Evolutionary conservation across 257 asterid genomes (phyloP).

Genomic region (Salvia splendens): DNA sequence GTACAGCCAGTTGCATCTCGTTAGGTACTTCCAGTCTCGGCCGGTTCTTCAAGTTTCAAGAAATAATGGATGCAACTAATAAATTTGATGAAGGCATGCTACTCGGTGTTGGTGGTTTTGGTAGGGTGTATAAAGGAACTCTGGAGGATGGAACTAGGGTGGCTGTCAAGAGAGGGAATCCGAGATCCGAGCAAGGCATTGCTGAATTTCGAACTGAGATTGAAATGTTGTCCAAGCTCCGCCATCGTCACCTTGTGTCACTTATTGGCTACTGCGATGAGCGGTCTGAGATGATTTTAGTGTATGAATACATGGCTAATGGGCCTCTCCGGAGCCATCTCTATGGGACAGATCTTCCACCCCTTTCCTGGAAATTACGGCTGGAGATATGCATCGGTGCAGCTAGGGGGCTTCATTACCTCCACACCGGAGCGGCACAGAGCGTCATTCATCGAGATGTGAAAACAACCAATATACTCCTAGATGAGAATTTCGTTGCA

Average conservation of each 20-base stretch:
- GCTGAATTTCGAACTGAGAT: slow-evolving; percentile 78
- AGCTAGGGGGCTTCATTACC: slow-evolving; percentile 82
- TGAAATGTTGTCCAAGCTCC: slow-evolving; percentile 74
- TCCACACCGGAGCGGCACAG: slow-evolving; percentile 77
- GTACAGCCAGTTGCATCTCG: slow-evolving; percentile 67
- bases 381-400: slow-evolving; percentile 83
- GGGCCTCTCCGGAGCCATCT: slow-evolving; percentile 81
- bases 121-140: slow-evolving; percentile 71
- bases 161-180: slow-evolving; percentile 81
- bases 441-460: slow-evolving; percentile 80
- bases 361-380: slow-evolving; percentile 66
- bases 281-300: slow-evolving; percentile 70
- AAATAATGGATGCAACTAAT: slow-evolving; percentile 67
- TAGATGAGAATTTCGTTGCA: slow-evolving; percentile 70
- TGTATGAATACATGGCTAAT: slow-evolving; percentile 80
- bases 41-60: slow-evolving; percentile 66
- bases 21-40: slow-evolving; percentile 61
- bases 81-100: slow-evolving; percentile 65
- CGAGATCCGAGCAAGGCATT: slow-evolving; percentile 76
- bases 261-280: slow-evolving; percentile 82
- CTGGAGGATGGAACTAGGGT: slow-evolving; percentile 65
- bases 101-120: slow-evolving; percentile 85
- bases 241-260: slow-evolving; percentile 82
- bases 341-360: slow-evolving; percentile 63
- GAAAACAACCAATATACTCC: slow-evolving; percentile 71